Conservation (phyloP, 352 stramenopile genomes). For the Blastocystis sp. region DNA sequence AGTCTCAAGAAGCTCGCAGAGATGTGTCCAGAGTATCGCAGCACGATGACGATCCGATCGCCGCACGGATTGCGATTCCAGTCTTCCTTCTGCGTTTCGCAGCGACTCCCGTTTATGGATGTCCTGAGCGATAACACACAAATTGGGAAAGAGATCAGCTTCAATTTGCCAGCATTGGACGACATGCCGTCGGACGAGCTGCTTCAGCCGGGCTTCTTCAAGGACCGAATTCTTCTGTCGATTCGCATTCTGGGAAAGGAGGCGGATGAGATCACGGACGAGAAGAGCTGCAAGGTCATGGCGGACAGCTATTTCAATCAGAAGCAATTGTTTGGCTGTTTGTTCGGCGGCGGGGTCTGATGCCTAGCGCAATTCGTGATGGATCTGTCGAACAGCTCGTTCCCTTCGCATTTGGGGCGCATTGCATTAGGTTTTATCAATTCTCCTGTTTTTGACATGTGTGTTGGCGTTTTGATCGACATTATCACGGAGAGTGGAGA, state of each 20-base stretch:
- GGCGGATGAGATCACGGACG: not conserved
- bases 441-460: conserved; percentile 37
- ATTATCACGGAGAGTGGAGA: conserved; percentile 2
- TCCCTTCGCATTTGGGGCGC: not conserved
- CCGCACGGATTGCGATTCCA: not conserved
- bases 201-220: not conserved
- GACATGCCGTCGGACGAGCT: not conserved
- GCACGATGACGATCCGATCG: not conserved
- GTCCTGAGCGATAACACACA: not conserved
- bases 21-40: not conserved
- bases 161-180: not conserved
- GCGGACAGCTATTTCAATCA: not conserved
- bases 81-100: not conserved
- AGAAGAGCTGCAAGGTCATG: not conserved
- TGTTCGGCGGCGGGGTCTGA: not conserved
- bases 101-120: not conserved
- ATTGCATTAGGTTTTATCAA: not conserved
- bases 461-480: conserved; percentile 19
- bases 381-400: not conserved
- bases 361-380: not conserved
- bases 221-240: not conserved
- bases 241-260: not conserved
- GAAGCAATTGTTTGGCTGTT: not conserved
- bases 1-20: not conserved
- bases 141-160: not conserved